Evolutionary conservation across 371 early-diverging fungal genomes (phyloP), one percentile per base, ranked within the genome.

Genomic region (Mucor saturninus): DNA sequence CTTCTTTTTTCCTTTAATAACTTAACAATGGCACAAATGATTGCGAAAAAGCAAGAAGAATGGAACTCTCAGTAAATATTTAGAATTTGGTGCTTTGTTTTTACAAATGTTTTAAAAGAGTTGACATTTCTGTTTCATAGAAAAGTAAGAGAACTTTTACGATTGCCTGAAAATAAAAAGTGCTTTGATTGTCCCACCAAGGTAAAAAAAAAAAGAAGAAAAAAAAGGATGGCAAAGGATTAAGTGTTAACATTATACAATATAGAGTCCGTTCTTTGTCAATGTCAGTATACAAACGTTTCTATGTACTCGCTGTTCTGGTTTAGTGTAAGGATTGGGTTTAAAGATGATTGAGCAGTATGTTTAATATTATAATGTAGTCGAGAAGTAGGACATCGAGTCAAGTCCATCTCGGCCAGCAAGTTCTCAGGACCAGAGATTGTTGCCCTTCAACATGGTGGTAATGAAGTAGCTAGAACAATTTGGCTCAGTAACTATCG

Each of bases 351-450:
- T 21, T 21, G 21, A 21, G 21, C 21, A 21, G 21, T 21, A 21
- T 21, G 21, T 21, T 21, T 21, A 21, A 21, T 21, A 21, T 21
- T 30, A 29, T 11, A 38, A 21, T 54, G 35, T 65, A 88, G 88
- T 45, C 86, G 90, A n/a, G 86, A 88, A 67, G 76, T 89, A 54
- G 87, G 83, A 40, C 86, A 87, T 71, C 74, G 90, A 58, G 84
- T 89, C 46, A 89, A 89, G 53, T 89, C 90, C 11, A 83, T 88
- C 54, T 85, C 86, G 13, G 86, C 87, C 4, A 88, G 88, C 13
- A 83, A 73, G 3, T 89, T 88, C 58, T 82, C 87, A 14, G 73
- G 79, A n/a, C 77, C 80, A 26, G 88, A 89, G 54, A 70, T 86
- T 2, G 65, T 80, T 14, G 77, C 82, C 2, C 62, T 89, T n/a